Evolutionary conservation across 2,329 filamentous ascomycete species (phyloP).

Genomic region (Diaporthe helianthi): DNA sequence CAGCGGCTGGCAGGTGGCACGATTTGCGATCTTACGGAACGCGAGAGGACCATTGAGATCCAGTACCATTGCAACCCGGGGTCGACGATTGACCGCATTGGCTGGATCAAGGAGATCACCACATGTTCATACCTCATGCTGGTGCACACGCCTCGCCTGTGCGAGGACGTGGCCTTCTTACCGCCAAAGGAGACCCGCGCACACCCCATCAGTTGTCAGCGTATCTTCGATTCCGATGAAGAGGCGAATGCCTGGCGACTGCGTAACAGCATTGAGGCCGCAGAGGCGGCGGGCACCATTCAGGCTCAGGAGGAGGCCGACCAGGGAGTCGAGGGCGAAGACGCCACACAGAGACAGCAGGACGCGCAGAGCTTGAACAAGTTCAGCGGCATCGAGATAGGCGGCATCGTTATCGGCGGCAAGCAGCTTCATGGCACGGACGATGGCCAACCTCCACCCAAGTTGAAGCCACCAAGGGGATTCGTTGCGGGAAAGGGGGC

Average conservation of each 20-base stretch:
- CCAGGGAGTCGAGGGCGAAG: slow-evolving; percentile 28
- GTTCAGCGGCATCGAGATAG: slow-evolving; percentile 51
- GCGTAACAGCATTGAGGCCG: slow-evolving; percentile 48
- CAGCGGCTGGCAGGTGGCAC: slow-evolving; percentile 83
- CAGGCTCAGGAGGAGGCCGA: slow-evolving; percentile 36
- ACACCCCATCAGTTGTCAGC: slow-evolving; percentile 77
- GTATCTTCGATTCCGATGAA: slow-evolving; percentile 66
- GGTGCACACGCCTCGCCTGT: slow-evolving; percentile 86
- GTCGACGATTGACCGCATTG: slow-evolving; percentile 75
- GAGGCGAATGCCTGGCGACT: slow-evolving; percentile 50
- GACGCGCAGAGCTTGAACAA: slow-evolving; percentile 34
- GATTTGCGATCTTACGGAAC: slow-evolving; percentile 83
- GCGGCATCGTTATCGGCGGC: slow-evolving; percentile 61
- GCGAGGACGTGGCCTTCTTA: slow-evolving; percentile 84
- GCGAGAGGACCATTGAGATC: slow-evolving; percentile 83
- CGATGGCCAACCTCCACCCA: slow-evolving; percentile 54
- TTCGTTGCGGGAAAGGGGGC: slow-evolving; percentile 43
- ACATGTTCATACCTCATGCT: slow-evolving; percentile 95
- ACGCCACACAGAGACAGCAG: slow-evolving; percentile 11
- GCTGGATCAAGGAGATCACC: slow-evolving; percentile 90
- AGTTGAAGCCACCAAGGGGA: slow-evolving; percentile 54
- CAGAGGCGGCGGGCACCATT: slow-evolving; percentile 42
- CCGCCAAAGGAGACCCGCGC: slow-evolving; percentile 80
- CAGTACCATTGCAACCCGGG: slow-evolving; percentile 82
- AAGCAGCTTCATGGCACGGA: slow-evolving; percentile 56